phyloP scores from a whole-genome alignment of 2,329 filamentous ascomycete genomes.

The Fusarium irregulare region DNA sequence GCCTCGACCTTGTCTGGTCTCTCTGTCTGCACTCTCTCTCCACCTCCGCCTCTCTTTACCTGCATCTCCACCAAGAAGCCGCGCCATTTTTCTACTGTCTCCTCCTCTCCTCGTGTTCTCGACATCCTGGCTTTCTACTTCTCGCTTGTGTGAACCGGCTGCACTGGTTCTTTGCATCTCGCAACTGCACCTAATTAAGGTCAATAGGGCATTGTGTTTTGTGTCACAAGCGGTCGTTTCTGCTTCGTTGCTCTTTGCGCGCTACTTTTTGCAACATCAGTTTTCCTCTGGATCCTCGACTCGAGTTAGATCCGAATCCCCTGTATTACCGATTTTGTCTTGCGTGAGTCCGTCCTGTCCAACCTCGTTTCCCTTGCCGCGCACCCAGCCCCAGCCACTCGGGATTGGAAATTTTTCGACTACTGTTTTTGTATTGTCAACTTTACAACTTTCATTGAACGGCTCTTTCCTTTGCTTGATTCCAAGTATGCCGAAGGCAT shows the following conservation, averaged over 20 bases:
- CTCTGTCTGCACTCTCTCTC: slow-evolving; percentile 23
- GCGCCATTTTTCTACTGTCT: slow-evolving; percentile 33
- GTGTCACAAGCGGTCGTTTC: slow-evolving; percentile 26
- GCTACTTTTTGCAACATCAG: slow-evolving; percentile 35
- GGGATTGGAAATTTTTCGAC: slow-evolving; percentile 13
- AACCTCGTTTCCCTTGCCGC: slow-evolving; percentile 25
- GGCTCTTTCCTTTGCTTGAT: background rate
- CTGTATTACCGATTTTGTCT: slow-evolving; percentile 41
- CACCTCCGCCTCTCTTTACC: slow-evolving; percentile 14
- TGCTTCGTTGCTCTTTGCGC: slow-evolving; percentile 33
- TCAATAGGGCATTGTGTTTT: slow-evolving; percentile 17
- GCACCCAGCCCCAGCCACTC: slow-evolving; percentile 31
- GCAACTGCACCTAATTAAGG: slow-evolving; percentile 4
- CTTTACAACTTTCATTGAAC: background rate
- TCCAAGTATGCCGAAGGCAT: slow-evolving; percentile 4
- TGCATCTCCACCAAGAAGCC: slow-evolving; percentile 30
- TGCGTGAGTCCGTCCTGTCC: slow-evolving; percentile 41
- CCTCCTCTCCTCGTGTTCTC: slow-evolving; percentile 28
- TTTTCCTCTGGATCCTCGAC: slow-evolving; percentile 44
- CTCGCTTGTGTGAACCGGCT: slow-evolving; percentile 16
- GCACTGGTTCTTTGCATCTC: slow-evolving; percentile 25
- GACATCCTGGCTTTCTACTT: slow-evolving; percentile 36
- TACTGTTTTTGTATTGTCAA: background rate
- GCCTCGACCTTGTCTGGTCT: slow-evolving; percentile 21
- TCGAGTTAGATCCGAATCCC: slow-evolving; percentile 44